A percentile compares a stretch with the other conserved stretches of the same genome.
Conservation (phyloP, 2,329 filamentous ascomycete species). For the Aspergillus carbonarius region DNA sequence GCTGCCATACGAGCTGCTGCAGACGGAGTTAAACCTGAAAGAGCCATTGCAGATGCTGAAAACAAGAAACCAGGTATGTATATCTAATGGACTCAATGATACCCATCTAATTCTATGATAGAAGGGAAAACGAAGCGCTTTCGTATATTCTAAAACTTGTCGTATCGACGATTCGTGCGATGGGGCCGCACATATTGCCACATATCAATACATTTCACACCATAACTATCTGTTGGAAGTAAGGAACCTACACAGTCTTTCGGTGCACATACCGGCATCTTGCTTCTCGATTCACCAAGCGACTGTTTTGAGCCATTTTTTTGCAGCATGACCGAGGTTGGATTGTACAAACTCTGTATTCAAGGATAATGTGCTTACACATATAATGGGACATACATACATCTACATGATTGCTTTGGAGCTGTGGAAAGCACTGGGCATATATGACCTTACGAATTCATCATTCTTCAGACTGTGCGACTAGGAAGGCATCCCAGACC, state of each 20-base stretch:
- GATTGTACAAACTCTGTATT: neutral
- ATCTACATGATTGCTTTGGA: neutral
- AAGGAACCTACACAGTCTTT: neutral
- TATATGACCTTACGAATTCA: too few relatives aligned
- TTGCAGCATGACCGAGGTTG: neutral
- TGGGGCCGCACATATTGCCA: neutral
- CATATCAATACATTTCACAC: neutral
- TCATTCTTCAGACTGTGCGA: too few relatives aligned
- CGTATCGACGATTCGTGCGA: neutral
- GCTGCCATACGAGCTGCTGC: constrained; percentile 84
- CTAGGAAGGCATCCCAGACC: too few relatives aligned
- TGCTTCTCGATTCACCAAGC: neutral
- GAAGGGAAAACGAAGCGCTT: constrained; percentile 2
- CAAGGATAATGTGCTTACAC: neutral
- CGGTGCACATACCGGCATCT: neutral
- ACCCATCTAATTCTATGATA: neutral
- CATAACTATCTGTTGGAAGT: neutral
- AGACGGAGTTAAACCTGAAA: constrained; percentile 48
- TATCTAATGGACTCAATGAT: neutral
- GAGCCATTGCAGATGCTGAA: constrained; percentile 20
- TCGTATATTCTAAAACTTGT: neutral
- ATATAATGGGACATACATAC: neutral
- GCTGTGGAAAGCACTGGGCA: too few relatives aligned
- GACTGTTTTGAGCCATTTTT: neutral
- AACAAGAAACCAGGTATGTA: constrained; percentile 8